Conservation (phyloP, 148 eudicot species). For the Vaccinium macrocarpon region DNA sequence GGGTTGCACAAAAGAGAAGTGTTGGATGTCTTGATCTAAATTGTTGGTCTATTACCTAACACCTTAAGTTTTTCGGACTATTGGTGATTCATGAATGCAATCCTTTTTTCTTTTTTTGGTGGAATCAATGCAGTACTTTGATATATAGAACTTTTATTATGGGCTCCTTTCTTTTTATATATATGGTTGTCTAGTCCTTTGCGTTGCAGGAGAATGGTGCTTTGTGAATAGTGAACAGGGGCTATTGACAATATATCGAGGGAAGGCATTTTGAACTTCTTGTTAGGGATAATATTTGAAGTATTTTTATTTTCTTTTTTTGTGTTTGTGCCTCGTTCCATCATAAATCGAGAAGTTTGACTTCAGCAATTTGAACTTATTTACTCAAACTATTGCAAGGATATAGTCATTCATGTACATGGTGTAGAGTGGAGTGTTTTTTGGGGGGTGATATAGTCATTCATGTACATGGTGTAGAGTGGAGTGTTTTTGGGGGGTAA, state of each 20-base stretch:
- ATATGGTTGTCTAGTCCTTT: neutral
- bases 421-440: too few species aligned
- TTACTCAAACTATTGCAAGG: neutral
- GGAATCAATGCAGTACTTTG: neutral
- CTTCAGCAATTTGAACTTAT: neutral
- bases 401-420: too few species aligned
- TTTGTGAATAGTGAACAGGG: neutral
- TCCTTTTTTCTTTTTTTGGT: neutral
- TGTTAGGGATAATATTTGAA: neutral
- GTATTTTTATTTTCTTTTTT: neutral
- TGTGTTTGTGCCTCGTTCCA: neutral
- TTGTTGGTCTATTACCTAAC: neutral
- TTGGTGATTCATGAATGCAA: neutral
- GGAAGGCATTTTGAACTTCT: neutral
- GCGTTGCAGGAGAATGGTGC: neutral
- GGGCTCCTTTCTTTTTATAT: neutral
- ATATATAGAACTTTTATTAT: neutral
- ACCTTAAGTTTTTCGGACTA: neutral
- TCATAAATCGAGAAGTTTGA: neutral
- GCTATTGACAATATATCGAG: neutral
- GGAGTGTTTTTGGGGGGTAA: neutral
- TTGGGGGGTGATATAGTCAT: too few species aligned
- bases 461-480: neutral
- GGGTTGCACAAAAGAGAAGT: neutral
- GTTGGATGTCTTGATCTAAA: neutral